Evolutionary conservation across 1,284 basidiomycete species (phyloP), one percentile per base, ranked within the genome.

Genomic region (Chiua sp.): DNA sequence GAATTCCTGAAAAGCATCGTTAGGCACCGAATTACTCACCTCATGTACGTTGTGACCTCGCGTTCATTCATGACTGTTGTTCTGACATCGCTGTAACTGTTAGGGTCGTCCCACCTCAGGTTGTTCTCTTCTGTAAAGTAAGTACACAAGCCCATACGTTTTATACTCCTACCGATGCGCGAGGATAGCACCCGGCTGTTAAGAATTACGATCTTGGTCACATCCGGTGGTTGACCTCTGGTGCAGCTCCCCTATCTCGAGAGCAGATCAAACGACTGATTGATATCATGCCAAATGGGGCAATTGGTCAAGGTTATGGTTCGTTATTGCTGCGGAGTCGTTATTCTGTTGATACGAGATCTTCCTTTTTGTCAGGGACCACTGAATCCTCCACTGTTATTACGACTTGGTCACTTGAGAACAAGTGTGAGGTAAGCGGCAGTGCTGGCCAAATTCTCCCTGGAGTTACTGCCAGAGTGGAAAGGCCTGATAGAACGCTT

Each of bases 41-140:
- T 86, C 30, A 74, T 78, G 84, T 84, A 57, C 22, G 82, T 75
- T 68, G n/a, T n/a, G n/a, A n/a, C n/a, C n/a, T n/a, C n/a, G n/a
- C n/a, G n/a, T n/a, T n/a, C n/a, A n/a, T n/a, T n/a, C n/a, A n/a
- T n/a, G n/a, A n/a, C n/a, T n/a, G n/a, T n/a, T n/a, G n/a, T n/a
- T n/a, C n/a, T n/a, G n/a, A n/a, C n/a, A n/a, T n/a, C n/a, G n/a
- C 37, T 77, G 59, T 47, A 51, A 28, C 69, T 73, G 35, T n/a
- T 56, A 86, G 82, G 60, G 59, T 82, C 20, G 82, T 85, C 5
- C 84, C 84, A 22, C 84, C 83, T 28, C 80, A 77, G 80, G 79
- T 76, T 68, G 87, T 82, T 56, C 82, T 77, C 61, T 77, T 77
- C 51, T 88, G 75, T 82, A 88, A 83, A 82, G 90, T 89, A 59